Percentiles rank a stretch among this genome's conserved stretches.
These are phyloP conservation scores for Chytriomyces sp. DNA, from an alignment of 192 early-diverging fungal species.

Conservation along the genomic window DNA sequence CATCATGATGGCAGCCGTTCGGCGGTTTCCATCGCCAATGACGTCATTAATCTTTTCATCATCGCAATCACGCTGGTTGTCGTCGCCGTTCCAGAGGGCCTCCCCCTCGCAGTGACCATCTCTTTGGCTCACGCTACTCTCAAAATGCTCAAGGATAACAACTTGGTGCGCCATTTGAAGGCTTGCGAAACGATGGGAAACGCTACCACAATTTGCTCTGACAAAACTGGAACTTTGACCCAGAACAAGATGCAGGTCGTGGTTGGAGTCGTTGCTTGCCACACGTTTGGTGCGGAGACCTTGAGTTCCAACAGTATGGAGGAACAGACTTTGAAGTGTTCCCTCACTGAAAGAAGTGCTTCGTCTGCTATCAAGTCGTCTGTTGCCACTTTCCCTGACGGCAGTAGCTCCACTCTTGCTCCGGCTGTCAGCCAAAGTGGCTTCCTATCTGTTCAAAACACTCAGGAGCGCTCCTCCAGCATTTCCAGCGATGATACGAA, in stretches of 20 bases:
- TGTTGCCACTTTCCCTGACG: neutral
- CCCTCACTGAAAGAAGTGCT: neutral
- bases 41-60: conserved; percentile 71
- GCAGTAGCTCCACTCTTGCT: neutral
- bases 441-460: too few species aligned
- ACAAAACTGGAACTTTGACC: conserved; percentile 98
- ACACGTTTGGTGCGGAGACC: conserved; percentile 59
- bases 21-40: conserved; percentile 35
- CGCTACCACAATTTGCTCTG: conserved; percentile 97
- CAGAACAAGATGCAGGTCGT: conserved; percentile 99
- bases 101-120: conserved; percentile 95
- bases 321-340: neutral
- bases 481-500: neutral
- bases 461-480: neutral
- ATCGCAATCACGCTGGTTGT: conserved; percentile 92
- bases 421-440: neutral
- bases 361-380: neutral
- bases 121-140: conserved; percentile 93
- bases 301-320: conserved; percentile 32
- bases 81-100: conserved; percentile 97
- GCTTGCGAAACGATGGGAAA: conserved; percentile 99
- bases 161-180: conserved; percentile 91
- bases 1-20: neutral
- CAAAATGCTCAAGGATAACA: conserved; percentile 96
- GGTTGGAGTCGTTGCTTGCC: conserved; percentile 74